phyloP scores from a whole-genome alignment of 805 yeast species.

The Suhomyces sp. region DNA sequence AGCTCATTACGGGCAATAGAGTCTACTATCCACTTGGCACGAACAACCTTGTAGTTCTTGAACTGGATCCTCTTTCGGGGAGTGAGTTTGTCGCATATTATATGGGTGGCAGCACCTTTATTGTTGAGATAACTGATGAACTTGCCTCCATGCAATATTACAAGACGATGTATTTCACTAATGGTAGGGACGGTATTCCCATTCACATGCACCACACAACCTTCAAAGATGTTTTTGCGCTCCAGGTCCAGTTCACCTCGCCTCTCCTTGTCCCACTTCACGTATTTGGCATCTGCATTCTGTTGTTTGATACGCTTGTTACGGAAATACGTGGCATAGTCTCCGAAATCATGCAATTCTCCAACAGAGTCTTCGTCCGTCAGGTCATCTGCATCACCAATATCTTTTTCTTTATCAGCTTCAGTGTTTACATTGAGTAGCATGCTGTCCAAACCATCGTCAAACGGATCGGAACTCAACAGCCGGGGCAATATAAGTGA shows the following conservation, averaged over 20 bases:
- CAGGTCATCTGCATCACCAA: conserved; percentile 3
- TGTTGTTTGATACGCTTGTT: conserved; percentile 65
- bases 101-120: conserved; percentile 78
- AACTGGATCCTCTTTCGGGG: conserved; percentile 70
- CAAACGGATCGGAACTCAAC: conserved; percentile 22
- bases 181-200: conserved; percentile 88
- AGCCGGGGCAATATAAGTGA: background rate
- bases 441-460: conserved; percentile 22
- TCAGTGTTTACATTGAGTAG: conserved; percentile 8
- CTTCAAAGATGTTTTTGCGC: conserved; percentile 47
- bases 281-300: conserved; percentile 48
- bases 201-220: conserved; percentile 73
- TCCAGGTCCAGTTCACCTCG: conserved; percentile 10
- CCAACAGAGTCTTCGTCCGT: conserved; percentile 28
- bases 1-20: conserved; percentile 48
- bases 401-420: background rate
- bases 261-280: conserved; percentile 47
- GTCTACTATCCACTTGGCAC: conserved; percentile 78
- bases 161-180: conserved; percentile 62
- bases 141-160: conserved; percentile 76
- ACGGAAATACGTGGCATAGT: conserved; percentile 60
- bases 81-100: conserved; percentile 75
- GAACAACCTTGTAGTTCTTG: conserved; percentile 68
- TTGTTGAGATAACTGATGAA: conserved; percentile 66
- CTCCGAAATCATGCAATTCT: conserved; percentile 56